phyloP scores from a whole-genome alignment of 73 alveolate species.

The Urostyla sp. region DNA sequence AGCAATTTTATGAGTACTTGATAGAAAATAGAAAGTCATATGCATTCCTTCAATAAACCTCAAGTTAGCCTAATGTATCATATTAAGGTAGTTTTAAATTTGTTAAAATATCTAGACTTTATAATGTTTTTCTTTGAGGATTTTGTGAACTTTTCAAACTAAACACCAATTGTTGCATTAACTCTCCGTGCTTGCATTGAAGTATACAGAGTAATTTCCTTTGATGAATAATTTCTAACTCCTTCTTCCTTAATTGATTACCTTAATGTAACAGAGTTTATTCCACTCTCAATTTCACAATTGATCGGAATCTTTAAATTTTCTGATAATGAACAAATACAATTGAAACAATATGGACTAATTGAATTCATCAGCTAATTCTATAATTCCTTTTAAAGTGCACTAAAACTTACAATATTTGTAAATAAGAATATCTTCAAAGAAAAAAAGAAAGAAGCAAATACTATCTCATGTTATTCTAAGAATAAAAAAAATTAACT shows the following conservation, averaged over 20 bases:
- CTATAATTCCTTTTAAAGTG: too few species aligned
- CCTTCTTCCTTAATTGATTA: constrained; percentile 34
- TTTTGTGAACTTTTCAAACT: not conserved
- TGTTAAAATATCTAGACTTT: constrained; percentile 10
- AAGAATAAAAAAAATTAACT: not conserved
- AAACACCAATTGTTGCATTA: constrained; percentile 1
- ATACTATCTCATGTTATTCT: too few species aligned
- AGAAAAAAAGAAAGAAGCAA: too few species aligned
- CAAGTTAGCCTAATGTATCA: not conserved
- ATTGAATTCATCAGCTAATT: too few species aligned
- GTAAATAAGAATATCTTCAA: too few species aligned
- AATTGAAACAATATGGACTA: too few species aligned
- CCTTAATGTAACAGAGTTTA: not conserved
- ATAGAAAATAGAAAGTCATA: not conserved
- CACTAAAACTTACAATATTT: too few species aligned
- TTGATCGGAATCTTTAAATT: too few species aligned
- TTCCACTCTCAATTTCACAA: too few species aligned
- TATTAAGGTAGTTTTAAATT: not conserved
- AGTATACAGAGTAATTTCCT: constrained; percentile 6
- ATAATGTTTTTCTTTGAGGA: not conserved
- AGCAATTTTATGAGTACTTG: not conserved
- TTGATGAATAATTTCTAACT: constrained; percentile 12
- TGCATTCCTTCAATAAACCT: too few species aligned
- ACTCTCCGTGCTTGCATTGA: constrained; percentile 15
- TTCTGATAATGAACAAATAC: too few species aligned